These are phyloP conservation scores for Aspergillus eucalypticola DNA, from an alignment of 2,329 filamentous ascomycete species.

Conservation along the genomic window DNA sequence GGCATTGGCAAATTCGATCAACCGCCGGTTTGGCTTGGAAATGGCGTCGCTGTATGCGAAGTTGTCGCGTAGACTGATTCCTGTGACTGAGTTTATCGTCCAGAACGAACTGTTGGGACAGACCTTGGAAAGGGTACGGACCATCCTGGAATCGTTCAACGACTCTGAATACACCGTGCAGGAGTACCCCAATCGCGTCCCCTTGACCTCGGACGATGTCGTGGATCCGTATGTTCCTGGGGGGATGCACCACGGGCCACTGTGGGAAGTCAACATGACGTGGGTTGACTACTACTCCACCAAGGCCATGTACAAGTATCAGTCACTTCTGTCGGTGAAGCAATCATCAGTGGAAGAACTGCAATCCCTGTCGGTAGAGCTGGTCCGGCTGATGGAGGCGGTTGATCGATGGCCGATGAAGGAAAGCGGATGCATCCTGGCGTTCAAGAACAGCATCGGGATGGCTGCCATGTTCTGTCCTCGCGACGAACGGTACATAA, in stretches of 20 bases:
- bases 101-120: conserved; percentile 60
- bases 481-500: conserved; percentile 67
- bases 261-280: conserved; percentile 74
- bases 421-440: conserved; percentile 69
- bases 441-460: conserved; percentile 73
- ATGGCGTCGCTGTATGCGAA: conserved; percentile 76
- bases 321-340: conserved; percentile 61
- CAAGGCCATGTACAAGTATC: conserved; percentile 76
- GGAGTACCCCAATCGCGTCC: conserved; percentile 59
- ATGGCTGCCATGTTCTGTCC: conserved; percentile 80
- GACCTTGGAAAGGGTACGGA: conserved; percentile 43
- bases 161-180: conserved; percentile 64
- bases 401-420: conserved; percentile 70
- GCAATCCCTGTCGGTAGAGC: conserved; percentile 63
- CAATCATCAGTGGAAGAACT: conserved; percentile 57
- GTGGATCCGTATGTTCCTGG: conserved; percentile 72
- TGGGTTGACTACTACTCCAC: conserved; percentile 77
- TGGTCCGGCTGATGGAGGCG: conserved; percentile 77
- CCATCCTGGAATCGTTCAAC: conserved; percentile 63
- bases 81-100: conserved; percentile 62
- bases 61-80: conserved; percentile 64
- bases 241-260: conserved; percentile 66
- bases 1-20: conserved; percentile 64
- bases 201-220: conserved; percentile 63
- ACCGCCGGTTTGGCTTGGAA: conserved; percentile 75